These are phyloP conservation scores for Solanum infundibuliforme DNA, from an alignment of 257 asterid species.

Conservation along the genomic window DNA sequence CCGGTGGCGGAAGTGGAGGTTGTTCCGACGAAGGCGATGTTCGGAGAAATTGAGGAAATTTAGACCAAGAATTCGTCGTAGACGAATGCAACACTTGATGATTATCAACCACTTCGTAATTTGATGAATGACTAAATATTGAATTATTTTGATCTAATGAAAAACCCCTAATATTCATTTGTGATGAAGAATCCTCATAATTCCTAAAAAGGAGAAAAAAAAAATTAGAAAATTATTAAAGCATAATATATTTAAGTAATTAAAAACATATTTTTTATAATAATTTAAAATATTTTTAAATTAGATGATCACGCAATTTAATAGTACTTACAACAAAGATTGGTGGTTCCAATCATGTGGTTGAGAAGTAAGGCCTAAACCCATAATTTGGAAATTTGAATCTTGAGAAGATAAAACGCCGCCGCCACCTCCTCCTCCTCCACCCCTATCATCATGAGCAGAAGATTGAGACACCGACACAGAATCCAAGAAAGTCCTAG, in stretches of 20 bases:
- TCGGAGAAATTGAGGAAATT: slow-evolving; percentile 41
- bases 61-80: slow-evolving; percentile 29
- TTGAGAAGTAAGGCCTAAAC: slow-evolving; percentile 62
- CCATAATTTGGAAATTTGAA: slow-evolving; percentile 59
- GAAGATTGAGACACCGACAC: slow-evolving; percentile 15
- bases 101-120: slow-evolving; percentile 11
- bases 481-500: slow-evolving; percentile 39
- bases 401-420: slow-evolving; percentile 10
- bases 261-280: not conserved
- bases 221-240: not conserved
- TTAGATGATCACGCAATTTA: not conserved
- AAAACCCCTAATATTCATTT: slow-evolving; percentile 13
- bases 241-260: not conserved
- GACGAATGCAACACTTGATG: not conserved
- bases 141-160: slow-evolving; percentile 26
- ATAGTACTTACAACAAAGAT: not conserved
- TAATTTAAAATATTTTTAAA: not conserved
- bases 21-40: slow-evolving; percentile 35
- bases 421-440: not conserved
- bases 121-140: not conserved
- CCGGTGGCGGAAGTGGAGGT: not conserved
- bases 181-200: slow-evolving; percentile 20
- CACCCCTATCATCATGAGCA: not conserved
- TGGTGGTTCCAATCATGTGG: slow-evolving; percentile 56
- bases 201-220: not conserved